phyloP scores from a whole-genome alignment of 352 stramenopile species.

The Elongisporangium prolatum region DNA sequence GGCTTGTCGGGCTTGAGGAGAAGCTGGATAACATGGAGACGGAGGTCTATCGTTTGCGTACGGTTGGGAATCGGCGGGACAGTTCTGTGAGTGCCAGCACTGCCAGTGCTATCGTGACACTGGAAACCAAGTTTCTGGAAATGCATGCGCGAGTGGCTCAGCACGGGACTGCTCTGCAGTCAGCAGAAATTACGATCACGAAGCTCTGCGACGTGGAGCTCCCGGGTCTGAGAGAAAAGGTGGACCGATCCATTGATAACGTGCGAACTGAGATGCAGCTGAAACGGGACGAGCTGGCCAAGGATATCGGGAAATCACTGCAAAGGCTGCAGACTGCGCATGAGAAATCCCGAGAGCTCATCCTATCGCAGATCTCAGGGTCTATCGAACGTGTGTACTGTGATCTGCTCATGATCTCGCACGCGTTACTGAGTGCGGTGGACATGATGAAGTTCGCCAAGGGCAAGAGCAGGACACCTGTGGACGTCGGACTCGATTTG shows the following conservation, averaged over 20 bases:
- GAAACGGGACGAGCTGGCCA: conserved; percentile 29
- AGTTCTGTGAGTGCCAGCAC: conserved; percentile 22
- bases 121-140: conserved; percentile 31
- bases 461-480: conserved; percentile 11
- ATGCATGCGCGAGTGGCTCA: conserved; percentile 22
- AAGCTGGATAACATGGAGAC: conserved; percentile 49
- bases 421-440: conserved; percentile 30
- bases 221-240: conserved; percentile 26
- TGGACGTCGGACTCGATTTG: conserved; percentile 38
- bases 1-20: conserved; percentile 47
- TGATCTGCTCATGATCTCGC: conserved; percentile 45
- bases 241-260: conserved; percentile 34
- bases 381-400: conserved; percentile 42
- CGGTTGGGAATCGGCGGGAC: conserved; percentile 23
- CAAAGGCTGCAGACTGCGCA: conserved; percentile 27
- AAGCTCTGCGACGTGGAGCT: conserved; percentile 35
- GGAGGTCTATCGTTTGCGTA: conserved; percentile 46
- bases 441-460: conserved; percentile 26
- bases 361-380: conserved; percentile 20
- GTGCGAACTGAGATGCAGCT: conserved; percentile 41
- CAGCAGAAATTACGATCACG: conserved; percentile 20
- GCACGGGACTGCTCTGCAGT: conserved; percentile 23
- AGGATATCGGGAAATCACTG: conserved; percentile 25
- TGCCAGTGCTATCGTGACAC: conserved; percentile 14
- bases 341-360: conserved; percentile 2